These are phyloP conservation scores for Haemoproteus tartakovskyi DNA, from an alignment of 169 alveolate genomes.

Conservation along the genomic window DNA sequence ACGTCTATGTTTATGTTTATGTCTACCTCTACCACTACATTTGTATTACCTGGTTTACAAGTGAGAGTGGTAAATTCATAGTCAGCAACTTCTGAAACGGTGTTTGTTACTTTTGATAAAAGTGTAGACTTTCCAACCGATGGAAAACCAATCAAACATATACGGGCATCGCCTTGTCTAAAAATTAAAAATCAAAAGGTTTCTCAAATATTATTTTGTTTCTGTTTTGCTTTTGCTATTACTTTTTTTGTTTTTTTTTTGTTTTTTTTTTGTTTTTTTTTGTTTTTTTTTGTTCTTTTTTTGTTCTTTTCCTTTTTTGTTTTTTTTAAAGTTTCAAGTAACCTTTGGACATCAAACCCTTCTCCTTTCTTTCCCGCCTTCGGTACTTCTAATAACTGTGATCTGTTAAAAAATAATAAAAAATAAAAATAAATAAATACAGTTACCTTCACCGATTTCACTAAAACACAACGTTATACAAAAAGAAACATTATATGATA, in stretches of 20 bases:
- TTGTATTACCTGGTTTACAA: conserved; percentile 94
- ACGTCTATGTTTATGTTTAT: too few species aligned
- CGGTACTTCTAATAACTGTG: conserved; percentile 58
- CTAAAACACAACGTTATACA: too few species aligned
- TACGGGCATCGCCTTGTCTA: conserved; percentile 97
- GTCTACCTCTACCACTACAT: not conserved
- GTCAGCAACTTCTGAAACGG: conserved; percentile 96
- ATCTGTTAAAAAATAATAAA: conserved; percentile 2
- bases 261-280: not conserved
- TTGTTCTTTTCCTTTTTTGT: conserved; percentile 1
- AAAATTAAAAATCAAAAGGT: not conserved
- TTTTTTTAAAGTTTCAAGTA: too few species aligned
- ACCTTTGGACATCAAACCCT: conserved; percentile 65
- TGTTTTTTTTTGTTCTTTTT: not conserved
- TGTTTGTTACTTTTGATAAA: conserved; percentile 93
- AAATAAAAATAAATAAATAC: not conserved
- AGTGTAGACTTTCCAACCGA: conserved; percentile 98
- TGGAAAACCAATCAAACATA: conserved; percentile 99
- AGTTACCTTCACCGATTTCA: too few species aligned
- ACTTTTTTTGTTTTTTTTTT: not conserved
- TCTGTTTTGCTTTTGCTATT: too few species aligned
- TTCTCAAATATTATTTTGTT: not conserved
- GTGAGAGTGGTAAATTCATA: conserved; percentile 99
- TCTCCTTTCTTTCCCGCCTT: conserved; percentile 59
- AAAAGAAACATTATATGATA: too few species aligned